These are phyloP conservation scores for Linum trigynum DNA, from an alignment of 345 rosid genomes.

Conservation along the genomic window DNA sequence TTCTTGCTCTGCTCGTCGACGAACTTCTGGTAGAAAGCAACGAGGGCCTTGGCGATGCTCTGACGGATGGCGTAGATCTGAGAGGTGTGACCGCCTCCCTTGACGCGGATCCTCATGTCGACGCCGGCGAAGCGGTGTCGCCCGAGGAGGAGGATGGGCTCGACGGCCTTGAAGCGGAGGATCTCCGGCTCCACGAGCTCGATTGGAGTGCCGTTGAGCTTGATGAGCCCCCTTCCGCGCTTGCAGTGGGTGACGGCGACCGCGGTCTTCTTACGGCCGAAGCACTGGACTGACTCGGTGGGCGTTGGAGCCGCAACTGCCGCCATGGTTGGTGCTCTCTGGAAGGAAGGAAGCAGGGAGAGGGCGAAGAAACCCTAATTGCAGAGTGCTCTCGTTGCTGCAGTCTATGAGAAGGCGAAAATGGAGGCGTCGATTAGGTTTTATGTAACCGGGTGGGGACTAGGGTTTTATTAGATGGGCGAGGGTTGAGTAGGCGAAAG, in stretches of 20 bases:
- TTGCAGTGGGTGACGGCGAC: slow-evolving; percentile 1
- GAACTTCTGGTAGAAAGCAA: neutral
- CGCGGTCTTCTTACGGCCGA: neutral
- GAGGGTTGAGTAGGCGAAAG: no score
- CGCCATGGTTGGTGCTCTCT: neutral
- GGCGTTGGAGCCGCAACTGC: neutral
- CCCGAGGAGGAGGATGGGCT: neutral
- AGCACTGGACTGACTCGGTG: neutral
- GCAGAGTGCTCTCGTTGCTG: neutral
- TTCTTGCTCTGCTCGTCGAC: neutral
- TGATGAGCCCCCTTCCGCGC: neutral
- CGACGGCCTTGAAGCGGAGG: neutral
- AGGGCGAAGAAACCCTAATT: neutral
- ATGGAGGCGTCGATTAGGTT: neutral
- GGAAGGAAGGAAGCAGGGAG: neutral
- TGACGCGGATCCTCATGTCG: neutral
- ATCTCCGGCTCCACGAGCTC: neutral
- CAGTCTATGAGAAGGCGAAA: neutral
- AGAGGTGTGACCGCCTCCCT: neutral
- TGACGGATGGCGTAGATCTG: slow-evolving; percentile 1
- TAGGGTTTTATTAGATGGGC: no score
- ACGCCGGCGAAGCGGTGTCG: neutral
- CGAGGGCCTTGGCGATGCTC: neutral
- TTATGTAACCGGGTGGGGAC: neutral
- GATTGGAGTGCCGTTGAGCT: neutral